A percentile compares a stretch with the other conserved stretches of the same genome.
Conservation (phyloP, 2,329 filamentous ascomycete genomes). For the Phyllosticta citribraziliensis region DNA sequence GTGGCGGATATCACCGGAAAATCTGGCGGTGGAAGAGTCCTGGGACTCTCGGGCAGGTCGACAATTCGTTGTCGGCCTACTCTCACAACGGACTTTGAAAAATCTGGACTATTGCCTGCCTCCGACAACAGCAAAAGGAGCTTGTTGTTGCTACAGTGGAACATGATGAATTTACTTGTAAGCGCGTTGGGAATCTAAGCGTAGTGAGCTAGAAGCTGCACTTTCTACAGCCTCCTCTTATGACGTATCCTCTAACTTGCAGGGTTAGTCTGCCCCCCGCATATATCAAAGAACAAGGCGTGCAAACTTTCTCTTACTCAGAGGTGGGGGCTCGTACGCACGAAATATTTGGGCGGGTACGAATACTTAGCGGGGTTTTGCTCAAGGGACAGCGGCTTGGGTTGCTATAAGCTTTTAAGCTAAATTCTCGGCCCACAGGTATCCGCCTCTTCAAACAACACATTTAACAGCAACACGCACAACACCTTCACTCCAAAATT, state of each 20-base stretch:
- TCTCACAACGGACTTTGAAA: too few relatives aligned
- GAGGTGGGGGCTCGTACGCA: not conserved
- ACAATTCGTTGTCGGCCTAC: too few relatives aligned
- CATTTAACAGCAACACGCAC: not conserved
- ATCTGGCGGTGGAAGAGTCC: too few relatives aligned
- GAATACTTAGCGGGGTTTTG: not conserved
- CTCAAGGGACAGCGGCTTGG: not conserved
- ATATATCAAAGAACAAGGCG: not conserved
- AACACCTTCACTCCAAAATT: not conserved
- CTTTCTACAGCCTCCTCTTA: too few relatives aligned
- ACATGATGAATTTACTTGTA: too few relatives aligned
- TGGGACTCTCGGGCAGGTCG: too few relatives aligned
- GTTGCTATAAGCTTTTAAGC: not conserved
- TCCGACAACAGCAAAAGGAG: too few relatives aligned
- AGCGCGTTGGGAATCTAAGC: too few relatives aligned
- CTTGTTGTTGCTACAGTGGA: too few relatives aligned
- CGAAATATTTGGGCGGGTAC: not conserved
- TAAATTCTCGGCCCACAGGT: not conserved
- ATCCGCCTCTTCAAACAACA: not conserved
- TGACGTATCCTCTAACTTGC: not conserved
- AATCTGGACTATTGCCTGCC: too few relatives aligned
- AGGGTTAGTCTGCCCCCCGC: not conserved
- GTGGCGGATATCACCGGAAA: too few relatives aligned
- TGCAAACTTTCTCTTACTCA: not conserved
- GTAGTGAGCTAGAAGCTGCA: too few relatives aligned